phyloP scores from a whole-genome alignment of 164 flowering plant genomes.

The Dillenia suffruticosa region DNA sequence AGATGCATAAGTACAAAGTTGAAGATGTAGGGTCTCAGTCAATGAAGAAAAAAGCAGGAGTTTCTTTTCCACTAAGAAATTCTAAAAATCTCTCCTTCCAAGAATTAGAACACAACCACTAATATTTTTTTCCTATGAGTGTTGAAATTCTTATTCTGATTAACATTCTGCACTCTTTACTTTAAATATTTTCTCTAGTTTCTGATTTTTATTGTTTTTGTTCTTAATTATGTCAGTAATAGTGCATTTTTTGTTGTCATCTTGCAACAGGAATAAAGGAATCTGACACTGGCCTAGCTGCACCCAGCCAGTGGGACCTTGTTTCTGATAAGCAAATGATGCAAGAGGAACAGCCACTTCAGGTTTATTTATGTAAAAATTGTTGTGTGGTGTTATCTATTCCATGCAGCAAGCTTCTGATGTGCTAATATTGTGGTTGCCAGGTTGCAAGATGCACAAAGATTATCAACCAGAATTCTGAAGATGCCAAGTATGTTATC shows the following conservation, averaged over 20 bases:
- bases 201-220: too few relatives aligned
- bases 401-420: background rate
- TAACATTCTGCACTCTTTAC: too few relatives aligned
- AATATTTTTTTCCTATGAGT: too few relatives aligned
- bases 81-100: too few relatives aligned
- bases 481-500: slow-evolving; percentile 96
- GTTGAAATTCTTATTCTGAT: too few relatives aligned
- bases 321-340: slow-evolving; percentile 99
- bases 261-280: slow-evolving; percentile 79
- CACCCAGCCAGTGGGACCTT: slow-evolving; percentile 99
- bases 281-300: slow-evolving; percentile 98
- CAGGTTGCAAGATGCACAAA: slow-evolving; percentile 99
- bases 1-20: too few relatives aligned
- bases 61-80: too few relatives aligned
- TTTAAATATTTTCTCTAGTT: too few relatives aligned
- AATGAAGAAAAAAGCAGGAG: too few relatives aligned
- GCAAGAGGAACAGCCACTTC: slow-evolving; percentile 98
- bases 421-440: slow-evolving; percentile 5
- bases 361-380: slow-evolving; percentile 35
- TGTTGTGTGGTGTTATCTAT: background rate
- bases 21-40: too few relatives aligned
- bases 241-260: background rate
- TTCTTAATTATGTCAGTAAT: too few relatives aligned
- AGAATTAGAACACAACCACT: too few relatives aligned
- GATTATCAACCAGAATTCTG: slow-evolving; percentile 91